phyloP scores from a whole-genome alignment of 1,139 yeast species.

The Pichia sp. region DNA sequence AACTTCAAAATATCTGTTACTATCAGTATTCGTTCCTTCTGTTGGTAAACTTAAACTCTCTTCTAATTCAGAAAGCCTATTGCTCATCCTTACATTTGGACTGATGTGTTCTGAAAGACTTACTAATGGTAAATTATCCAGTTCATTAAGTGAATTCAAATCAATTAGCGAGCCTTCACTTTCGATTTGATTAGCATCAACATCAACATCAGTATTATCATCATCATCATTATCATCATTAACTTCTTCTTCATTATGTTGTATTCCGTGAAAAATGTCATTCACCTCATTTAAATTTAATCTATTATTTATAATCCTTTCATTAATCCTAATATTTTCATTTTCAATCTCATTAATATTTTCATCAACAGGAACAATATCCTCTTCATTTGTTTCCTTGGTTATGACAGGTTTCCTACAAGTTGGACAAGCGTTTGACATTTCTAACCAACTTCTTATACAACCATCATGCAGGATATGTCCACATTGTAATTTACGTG shows the following conservation, averaged over 20 bases:
- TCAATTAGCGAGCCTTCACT: background rate
- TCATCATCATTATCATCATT: background rate
- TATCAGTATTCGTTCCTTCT: background rate
- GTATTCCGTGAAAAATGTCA: background rate
- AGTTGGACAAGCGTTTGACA: conserved; percentile 88
- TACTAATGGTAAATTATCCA: background rate
- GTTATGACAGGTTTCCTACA: conserved; percentile 69
- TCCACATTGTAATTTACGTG: conserved; percentile 75
- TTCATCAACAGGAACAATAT: background rate
- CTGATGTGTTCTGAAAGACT: background rate
- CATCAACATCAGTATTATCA: background rate
- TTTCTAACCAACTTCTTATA: conserved; percentile 85
- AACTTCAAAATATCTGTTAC: background rate
- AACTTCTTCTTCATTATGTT: background rate
- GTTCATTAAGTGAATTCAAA: background rate
- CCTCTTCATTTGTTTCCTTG: background rate
- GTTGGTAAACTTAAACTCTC: background rate
- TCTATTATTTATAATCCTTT: background rate
- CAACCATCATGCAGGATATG: conserved; percentile 91
- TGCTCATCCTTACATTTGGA: background rate
- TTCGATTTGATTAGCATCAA: background rate
- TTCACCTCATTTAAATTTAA: background rate
- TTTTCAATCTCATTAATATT: background rate
- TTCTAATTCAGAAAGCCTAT: background rate
- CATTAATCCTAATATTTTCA: background rate